Evolutionary conservation across 306 rosid species (phyloP).

Genomic region (Astragalus membranaceus): DNA sequence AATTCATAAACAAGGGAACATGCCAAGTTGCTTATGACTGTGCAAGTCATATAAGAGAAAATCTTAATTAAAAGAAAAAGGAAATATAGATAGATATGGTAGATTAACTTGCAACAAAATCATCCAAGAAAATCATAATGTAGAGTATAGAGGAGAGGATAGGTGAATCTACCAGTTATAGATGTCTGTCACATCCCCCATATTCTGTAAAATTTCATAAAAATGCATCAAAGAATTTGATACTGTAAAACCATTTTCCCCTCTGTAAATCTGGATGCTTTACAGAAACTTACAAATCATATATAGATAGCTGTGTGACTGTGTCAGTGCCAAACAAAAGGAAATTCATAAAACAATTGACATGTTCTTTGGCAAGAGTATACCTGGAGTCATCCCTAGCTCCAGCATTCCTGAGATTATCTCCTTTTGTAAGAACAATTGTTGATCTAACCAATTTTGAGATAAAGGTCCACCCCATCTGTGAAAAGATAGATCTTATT

Average conservation of each 20-base stretch:
- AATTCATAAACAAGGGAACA: not conserved
- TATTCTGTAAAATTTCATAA: conserved; percentile 53
- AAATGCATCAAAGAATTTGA: not conserved
- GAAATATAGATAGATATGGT: not conserved
- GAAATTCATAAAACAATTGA: not conserved
- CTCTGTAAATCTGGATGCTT: not conserved
- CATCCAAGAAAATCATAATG: not conserved
- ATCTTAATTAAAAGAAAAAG: not conserved
- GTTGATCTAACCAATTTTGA: conserved; percentile 87
- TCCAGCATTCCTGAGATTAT: conserved; percentile 77
- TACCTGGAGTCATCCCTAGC: conserved; percentile 99
- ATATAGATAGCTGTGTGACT: not conserved
- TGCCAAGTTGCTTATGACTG: not conserved
- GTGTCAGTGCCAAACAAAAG: not conserved
- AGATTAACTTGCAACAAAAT: conserved; percentile 9
- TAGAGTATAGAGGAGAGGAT: conserved; percentile 17
- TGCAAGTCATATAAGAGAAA: not conserved
- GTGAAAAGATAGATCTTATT: conserved; percentile 26
- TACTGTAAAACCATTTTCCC: not conserved
- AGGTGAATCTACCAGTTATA: conserved; percentile 70
- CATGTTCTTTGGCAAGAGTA: not conserved
- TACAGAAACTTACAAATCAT: not conserved
- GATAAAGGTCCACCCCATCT: conserved; percentile 98
- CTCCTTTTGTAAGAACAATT: conserved; percentile 68
- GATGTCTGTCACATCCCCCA: conserved; percentile 91